Conservation (phyloP, 306 rosid genomes). For the Vigna mungo region DNA sequence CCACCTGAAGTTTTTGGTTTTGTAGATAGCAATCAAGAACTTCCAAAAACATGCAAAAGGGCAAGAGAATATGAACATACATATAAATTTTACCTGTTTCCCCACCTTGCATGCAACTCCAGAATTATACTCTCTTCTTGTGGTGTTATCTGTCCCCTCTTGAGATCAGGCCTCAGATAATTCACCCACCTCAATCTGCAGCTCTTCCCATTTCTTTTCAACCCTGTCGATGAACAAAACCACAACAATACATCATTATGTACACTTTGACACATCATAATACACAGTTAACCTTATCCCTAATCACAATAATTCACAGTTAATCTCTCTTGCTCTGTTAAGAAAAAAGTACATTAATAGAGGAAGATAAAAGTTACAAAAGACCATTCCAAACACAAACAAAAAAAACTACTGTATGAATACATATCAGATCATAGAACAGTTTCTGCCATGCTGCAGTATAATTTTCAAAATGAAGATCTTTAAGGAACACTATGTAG, state of each 20-base stretch:
- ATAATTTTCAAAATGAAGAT: background rate
- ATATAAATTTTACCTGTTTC: conserved; percentile 69
- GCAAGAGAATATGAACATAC: background rate
- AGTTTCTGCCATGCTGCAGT: too few species aligned
- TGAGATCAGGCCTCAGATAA: conserved; percentile 91
- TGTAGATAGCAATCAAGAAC: background rate
- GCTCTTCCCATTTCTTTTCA: conserved; percentile 96
- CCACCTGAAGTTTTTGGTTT: conserved; percentile 60
- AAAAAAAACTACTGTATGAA: too few species aligned
- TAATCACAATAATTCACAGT: background rate
- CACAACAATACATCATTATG: background rate
- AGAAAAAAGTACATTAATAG: too few species aligned
- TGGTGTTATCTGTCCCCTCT: conserved; percentile 94
- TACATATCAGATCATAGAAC: too few species aligned
- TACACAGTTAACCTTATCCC: background rate
- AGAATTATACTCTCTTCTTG: conserved; percentile 88
- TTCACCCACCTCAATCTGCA: conserved; percentile 98
- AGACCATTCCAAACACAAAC: too few species aligned
- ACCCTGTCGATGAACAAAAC: conserved; percentile 54
- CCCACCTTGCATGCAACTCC: conserved; percentile 93
- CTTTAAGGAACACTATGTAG: background rate
- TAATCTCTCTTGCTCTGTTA: background rate
- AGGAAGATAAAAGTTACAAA: too few species aligned
- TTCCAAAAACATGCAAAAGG: background rate
- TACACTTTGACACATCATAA: background rate